These are phyloP conservation scores for carrot (Daucus carota) DNA, from an alignment of 129 eudicot species.

Conservation along the genomic window DH1_v3.0 NC_030384.2:49855001-49855500, in stretches of 20 bases:
- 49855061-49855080: slow-evolving; percentile 97
- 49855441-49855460: slow-evolving; percentile 36
- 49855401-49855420: slow-evolving; percentile 61
- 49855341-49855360: slow-evolving; percentile 29
- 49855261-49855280: slow-evolving; percentile 48
- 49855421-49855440: slow-evolving; percentile 69
- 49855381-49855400: slow-evolving; percentile 62
- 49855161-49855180: slow-evolving; percentile 83
- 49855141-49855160: slow-evolving; percentile 42
- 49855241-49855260: slow-evolving; percentile 54
- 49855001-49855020: slow-evolving; percentile 81
- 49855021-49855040: slow-evolving; percentile 72
- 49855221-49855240: slow-evolving; percentile 64
- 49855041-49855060: slow-evolving; percentile 89
- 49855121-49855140: slow-evolving; percentile 82
- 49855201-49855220: slow-evolving; percentile 63
- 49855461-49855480: slow-evolving; percentile 41
- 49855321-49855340: slow-evolving; percentile 77
- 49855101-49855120: slow-evolving; percentile 90
- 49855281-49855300: slow-evolving; percentile 31
- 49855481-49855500: slow-evolving; percentile 48
- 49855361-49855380: slow-evolving; percentile 52
- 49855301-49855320: slow-evolving; percentile 67
- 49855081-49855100: slow-evolving; percentile 51
- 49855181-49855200: slow-evolving; percentile 83